Evolutionary conservation across 371 early-diverging fungal species (phyloP).

Genomic region (Mortierella sp.): DNA sequence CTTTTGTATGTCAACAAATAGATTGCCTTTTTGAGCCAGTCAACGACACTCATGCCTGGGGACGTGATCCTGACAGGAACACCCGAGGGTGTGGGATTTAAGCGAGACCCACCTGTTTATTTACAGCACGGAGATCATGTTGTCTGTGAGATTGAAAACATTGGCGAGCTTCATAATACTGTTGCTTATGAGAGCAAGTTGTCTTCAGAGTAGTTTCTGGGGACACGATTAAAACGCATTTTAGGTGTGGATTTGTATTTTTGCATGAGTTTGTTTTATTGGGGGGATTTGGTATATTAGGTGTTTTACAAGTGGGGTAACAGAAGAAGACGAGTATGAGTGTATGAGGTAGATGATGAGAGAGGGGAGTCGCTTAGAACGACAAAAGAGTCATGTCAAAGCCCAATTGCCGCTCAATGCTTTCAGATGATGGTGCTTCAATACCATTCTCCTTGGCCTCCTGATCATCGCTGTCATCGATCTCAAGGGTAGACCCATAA

Average conservation of each 20-base stretch:
- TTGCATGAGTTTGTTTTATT: not conserved
- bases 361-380: not conserved
- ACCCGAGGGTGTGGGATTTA: constrained; percentile 71
- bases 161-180: constrained; percentile 68
- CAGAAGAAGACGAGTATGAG: not conserved
- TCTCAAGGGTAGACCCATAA: constrained; percentile 20
- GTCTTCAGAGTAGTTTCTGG: not conserved
- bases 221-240: not conserved
- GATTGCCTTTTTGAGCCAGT: constrained; percentile 70
- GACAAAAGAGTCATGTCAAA: not conserved
- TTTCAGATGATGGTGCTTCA: not conserved
- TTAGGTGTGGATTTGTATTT: not conserved
- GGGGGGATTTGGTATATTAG: constrained; percentile 10
- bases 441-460: constrained; percentile 2
- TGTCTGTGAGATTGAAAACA: constrained; percentile 66
- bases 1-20: not conserved
- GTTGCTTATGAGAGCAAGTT: constrained; percentile 60
- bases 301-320: not conserved
- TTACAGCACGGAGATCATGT: constrained; percentile 69
- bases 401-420: not conserved
- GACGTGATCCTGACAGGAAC: constrained; percentile 76
- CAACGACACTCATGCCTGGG: constrained; percentile 71
- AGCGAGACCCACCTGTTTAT: constrained; percentile 65
- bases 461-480: constrained; percentile 21
- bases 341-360: not conserved